Percentiles rank a stretch among this genome's conserved stretches.
Conservation (phyloP, 2,329 filamentous ascomycete species). For the Aspergillus piperis region DNA sequence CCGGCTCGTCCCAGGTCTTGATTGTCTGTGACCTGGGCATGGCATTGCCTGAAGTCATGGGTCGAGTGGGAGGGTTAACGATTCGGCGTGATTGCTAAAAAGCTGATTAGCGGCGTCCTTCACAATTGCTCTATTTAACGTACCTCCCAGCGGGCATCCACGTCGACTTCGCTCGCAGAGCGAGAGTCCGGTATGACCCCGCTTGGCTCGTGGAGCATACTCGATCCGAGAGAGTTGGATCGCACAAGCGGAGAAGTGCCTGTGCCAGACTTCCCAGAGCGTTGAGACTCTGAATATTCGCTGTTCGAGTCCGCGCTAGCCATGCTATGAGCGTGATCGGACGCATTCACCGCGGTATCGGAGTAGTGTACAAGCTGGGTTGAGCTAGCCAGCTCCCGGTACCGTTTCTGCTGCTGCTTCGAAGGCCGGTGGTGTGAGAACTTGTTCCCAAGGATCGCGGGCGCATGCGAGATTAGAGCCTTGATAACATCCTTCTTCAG, state of each 20-base stretch:
- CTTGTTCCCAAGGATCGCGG: slow-evolving; percentile 96
- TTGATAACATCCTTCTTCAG: slow-evolving; percentile 94
- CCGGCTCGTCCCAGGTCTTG: slow-evolving; percentile 28
- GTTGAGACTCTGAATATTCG: slow-evolving; percentile 40
- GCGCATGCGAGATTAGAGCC: slow-evolving; percentile 90
- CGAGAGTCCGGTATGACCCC: slow-evolving; percentile 32
- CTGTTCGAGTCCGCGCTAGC: slow-evolving; percentile 42
- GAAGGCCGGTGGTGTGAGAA: slow-evolving; percentile 84
- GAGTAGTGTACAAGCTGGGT: slow-evolving; percentile 62
- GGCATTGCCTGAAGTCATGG: slow-evolving; percentile 33
- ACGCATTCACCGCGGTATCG: slow-evolving; percentile 30
- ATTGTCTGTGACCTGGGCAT: slow-evolving; percentile 26
- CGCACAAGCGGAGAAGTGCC: slow-evolving; percentile 39
- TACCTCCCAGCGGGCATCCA: slow-evolving; percentile 44
- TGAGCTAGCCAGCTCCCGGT: slow-evolving; percentile 81
- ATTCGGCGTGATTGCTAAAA: slow-evolving; percentile 36
- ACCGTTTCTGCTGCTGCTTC: slow-evolving; percentile 73
- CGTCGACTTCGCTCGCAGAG: slow-evolving; percentile 39
- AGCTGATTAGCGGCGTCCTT: slow-evolving; percentile 17
- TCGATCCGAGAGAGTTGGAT: slow-evolving; percentile 39
- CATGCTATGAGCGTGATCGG: slow-evolving; percentile 36
- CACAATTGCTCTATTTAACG: slow-evolving; percentile 9
- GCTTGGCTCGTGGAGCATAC: slow-evolving; percentile 29
- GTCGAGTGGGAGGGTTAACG: slow-evolving; percentile 34
- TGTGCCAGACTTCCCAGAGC: slow-evolving; percentile 38